These are phyloP conservation scores for Lagenidium giganteum DNA, from an alignment of 352 stramenopile species.

Conservation along the genomic window DNA sequence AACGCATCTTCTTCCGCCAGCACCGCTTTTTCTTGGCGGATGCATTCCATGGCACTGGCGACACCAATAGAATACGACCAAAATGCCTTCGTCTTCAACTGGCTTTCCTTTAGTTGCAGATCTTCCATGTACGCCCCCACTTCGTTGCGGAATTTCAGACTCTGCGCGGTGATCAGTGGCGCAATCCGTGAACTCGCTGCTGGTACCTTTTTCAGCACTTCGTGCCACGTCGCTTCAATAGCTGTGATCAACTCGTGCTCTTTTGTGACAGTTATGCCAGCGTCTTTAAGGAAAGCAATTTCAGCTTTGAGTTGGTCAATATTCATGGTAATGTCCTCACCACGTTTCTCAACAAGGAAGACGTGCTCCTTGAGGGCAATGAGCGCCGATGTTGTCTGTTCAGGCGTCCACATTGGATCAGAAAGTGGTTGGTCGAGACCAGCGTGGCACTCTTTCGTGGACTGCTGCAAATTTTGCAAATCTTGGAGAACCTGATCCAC, in stretches of 20 bases:
- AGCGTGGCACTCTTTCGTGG: slow-evolving; percentile 60
- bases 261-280: slow-evolving; percentile 42
- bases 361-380: slow-evolving; percentile 77
- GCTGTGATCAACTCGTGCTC: slow-evolving; percentile 46
- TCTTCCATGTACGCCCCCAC: slow-evolving; percentile 80
- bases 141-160: slow-evolving; percentile 61
- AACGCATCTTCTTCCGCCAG: slow-evolving; percentile 28
- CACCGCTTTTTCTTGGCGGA: slow-evolving; percentile 29
- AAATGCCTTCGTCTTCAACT: slow-evolving; percentile 51
- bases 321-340: slow-evolving; percentile 46
- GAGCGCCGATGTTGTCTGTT: slow-evolving; percentile 55
- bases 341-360: slow-evolving; percentile 71
- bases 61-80: slow-evolving; percentile 55
- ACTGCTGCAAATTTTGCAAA: slow-evolving; percentile 51
- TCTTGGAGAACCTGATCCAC: slow-evolving; percentile 66
- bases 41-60: slow-evolving; percentile 28
- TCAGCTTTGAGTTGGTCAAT: slow-evolving; percentile 68
- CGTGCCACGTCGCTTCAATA: slow-evolving; percentile 54
- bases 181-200: slow-evolving; percentile 60
- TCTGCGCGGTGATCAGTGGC: slow-evolving; percentile 54
- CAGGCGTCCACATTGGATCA: slow-evolving; percentile 47
- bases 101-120: slow-evolving; percentile 52
- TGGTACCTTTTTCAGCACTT: slow-evolving; percentile 61
- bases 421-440: slow-evolving; percentile 68
- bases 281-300: slow-evolving; percentile 60